These are phyloP conservation scores for Tylopilus felleus DNA, from an alignment of 768 basidiomycete species.

Conservation along the genomic window DNA sequence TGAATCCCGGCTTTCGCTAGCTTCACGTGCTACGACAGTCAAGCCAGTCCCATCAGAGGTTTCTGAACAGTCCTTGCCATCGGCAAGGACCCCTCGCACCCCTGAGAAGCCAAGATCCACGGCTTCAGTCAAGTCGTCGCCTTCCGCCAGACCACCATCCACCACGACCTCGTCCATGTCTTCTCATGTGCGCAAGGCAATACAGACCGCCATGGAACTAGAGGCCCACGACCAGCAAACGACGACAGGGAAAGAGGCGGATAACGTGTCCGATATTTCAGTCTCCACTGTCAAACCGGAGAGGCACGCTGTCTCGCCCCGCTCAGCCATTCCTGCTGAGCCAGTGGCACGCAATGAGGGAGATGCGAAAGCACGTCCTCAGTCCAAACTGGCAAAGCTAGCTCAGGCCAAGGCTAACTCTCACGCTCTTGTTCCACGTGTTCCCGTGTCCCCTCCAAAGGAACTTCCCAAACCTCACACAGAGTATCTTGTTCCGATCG, in stretches of 20 bases:
- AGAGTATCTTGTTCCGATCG: conserved; percentile 72
- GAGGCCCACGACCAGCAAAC: conserved; percentile 48
- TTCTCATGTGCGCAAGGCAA: conserved; percentile 60
- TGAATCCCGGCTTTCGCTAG: conserved; percentile 43
- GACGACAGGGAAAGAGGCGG: conserved; percentile 6
- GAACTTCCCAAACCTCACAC: conserved; percentile 51
- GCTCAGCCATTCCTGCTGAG: conserved; percentile 18
- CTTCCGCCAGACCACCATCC: conserved; percentile 23
- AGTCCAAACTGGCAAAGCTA: conserved; percentile 73
- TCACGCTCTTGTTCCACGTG: conserved; percentile 22
- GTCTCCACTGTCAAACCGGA: conserved; percentile 23
- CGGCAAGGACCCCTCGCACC: conserved; percentile 24
- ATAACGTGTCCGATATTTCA: conserved; percentile 16
- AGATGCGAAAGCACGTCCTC: conserved; percentile 35
- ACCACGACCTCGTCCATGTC: conserved; percentile 49
- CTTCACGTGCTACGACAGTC: conserved; percentile 23
- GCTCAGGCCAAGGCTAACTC: conserved; percentile 54
- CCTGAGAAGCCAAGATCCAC: conserved; percentile 14
- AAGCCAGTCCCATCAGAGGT: conserved; percentile 13
- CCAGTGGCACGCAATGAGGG: conserved; percentile 14
- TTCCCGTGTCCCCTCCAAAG: conserved; percentile 29
- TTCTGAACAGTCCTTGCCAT: conserved; percentile 17
- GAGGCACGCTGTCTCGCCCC: conserved; percentile 20
- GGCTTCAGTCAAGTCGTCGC: conserved; percentile 26
- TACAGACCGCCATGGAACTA: conserved; percentile 61